Conservation (phyloP, 1,284 basidiomycete species). For the Ceratobasidium sp. region DNA sequence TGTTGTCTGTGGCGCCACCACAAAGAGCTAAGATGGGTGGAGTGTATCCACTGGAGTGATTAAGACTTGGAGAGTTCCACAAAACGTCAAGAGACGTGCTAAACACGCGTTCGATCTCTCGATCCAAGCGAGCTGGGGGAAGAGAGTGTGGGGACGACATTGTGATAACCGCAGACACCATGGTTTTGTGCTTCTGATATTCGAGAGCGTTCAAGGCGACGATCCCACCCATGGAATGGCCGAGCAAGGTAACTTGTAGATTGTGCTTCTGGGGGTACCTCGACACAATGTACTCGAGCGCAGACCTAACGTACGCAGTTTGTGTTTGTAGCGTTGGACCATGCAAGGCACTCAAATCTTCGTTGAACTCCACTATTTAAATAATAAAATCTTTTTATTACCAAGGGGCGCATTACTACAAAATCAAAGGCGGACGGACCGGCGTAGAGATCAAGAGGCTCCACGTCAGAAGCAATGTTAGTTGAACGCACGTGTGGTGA, state of each 20-base stretch:
- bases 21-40: slow-evolving; percentile 85
- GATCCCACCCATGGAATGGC: slow-evolving; percentile 99
- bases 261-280: slow-evolving; percentile 73
- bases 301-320: slow-evolving; percentile 78
- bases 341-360: slow-evolving; percentile 97
- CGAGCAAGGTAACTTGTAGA: slow-evolving; percentile 76
- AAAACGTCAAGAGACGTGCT: slow-evolving; percentile 54
- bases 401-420: slow-evolving; percentile 12
- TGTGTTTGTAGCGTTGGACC: slow-evolving; percentile 89
- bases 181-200: slow-evolving; percentile 59
- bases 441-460: slow-evolving; percentile 85
- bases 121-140: slow-evolving; percentile 90
- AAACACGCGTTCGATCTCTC: slow-evolving; percentile 71
- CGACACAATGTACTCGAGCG: slow-evolving; percentile 82
- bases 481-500: slow-evolving; percentile 65
- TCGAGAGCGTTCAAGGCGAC: slow-evolving; percentile 83
- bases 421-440: slow-evolving; percentile 61
- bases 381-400: slow-evolving; percentile 20
- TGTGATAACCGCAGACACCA: slow-evolving; percentile 86
- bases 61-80: slow-evolving; percentile 56
- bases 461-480: slow-evolving; percentile 65
- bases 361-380: slow-evolving; percentile 89
- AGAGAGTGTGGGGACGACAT: slow-evolving; percentile 94
- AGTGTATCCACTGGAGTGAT: slow-evolving; percentile 61
- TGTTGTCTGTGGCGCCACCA: slow-evolving; percentile 91